Percentiles rank a stretch among this genome's conserved stretches.
Evolutionary conservation across 352 stramenopile genomes (phyloP).

Genomic region (Nothophytophthora sp.): DNA sequence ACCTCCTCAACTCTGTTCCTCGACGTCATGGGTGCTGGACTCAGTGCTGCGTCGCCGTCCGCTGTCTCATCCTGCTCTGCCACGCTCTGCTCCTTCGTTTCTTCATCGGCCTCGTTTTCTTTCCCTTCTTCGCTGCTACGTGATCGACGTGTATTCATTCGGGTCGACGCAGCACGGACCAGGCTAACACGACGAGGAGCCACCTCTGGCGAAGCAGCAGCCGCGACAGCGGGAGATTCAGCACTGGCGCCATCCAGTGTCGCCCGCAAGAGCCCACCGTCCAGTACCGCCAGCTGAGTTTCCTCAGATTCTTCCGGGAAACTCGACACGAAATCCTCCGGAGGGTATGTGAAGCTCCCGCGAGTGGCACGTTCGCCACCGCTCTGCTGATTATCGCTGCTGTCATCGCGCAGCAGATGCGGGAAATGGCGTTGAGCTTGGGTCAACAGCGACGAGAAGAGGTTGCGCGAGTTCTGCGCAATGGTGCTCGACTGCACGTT

Average conservation of each 20-base stretch:
- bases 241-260: slow-evolving; percentile 3
- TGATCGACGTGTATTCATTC: slow-evolving; percentile 15
- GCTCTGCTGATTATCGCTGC: slow-evolving; percentile 19
- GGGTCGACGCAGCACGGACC: slow-evolving; percentile 4
- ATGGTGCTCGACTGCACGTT: slow-evolving; percentile 84
- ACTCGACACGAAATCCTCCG: slow-evolving; percentile 55
- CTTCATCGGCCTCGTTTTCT: slow-evolving; percentile 12
- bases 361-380: slow-evolving; percentile 18
- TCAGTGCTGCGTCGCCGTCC: background rate
- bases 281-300: slow-evolving; percentile 27
- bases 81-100: slow-evolving; percentile 6
- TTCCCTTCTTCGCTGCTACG: slow-evolving; percentile 21
- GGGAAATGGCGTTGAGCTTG: slow-evolving; percentile 69
- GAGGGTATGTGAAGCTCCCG: slow-evolving; percentile 44
- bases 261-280: slow-evolving; percentile 22
- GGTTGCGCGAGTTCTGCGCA: slow-evolving; percentile 75
- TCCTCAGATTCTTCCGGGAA: slow-evolving; percentile 40
- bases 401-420: slow-evolving; percentile 31
- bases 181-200: background rate
- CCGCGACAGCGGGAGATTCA: slow-evolving; percentile 1
- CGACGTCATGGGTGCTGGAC: slow-evolving; percentile 25
- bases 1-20: slow-evolving; percentile 13
- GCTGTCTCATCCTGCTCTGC: slow-evolving; percentile 10
- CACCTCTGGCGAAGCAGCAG: background rate
- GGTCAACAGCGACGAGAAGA: slow-evolving; percentile 61